Evolutionary conservation across 164 flowering plant species (phyloP), one percentile per base, ranked within the genome.

Genomic region (Warburgia ugandensis): DNA sequence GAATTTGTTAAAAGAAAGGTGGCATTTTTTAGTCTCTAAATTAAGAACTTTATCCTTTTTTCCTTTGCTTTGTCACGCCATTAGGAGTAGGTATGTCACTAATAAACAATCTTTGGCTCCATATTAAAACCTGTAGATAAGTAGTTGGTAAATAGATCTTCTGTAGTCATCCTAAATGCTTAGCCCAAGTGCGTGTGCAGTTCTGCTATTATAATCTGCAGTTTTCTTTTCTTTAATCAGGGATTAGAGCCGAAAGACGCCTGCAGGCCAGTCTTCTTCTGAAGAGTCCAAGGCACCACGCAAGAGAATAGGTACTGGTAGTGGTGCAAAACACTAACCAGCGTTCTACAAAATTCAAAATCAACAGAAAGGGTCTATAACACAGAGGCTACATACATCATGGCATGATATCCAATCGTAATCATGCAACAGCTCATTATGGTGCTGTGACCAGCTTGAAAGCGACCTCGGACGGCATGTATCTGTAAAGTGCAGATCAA

Each of bases 381-480:
- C 59, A 64, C 80, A 78, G 63, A 77, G 95, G 62, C 50, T 69
- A 54, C 99, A n/a, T n/a, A n/a, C n/a, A 92, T 71, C 95, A 94
- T 32, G 99, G 99, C 60, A 52, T 92, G 81, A 44, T 86, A 54
- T 80, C 94, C n/a, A 76, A 63, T 67, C 87, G 64, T 61, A 86
- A 82, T 64, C 82, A 78, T 48, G 89, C 94, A 30, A 86, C 92
- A 50, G 94, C 92, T 50, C 99, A 92, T 73, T 88, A 85, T 71
- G 97, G 96, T 61, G 85, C 84, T 57, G 91, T 92, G 20, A 86
- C 82, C 50, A 89, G 89, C 28, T 65, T 92, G 32, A 92, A 78
- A 69, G 73, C 59, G 32, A 77, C 94, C n/a, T 77, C 66, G 38
- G 94, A 88, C 74, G 97, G 99, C 71, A 80, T 84, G 94, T 77